phyloP scores from a whole-genome alignment of 2,329 filamentous ascomycete genomes.

The Alternaria atra region DNA sequence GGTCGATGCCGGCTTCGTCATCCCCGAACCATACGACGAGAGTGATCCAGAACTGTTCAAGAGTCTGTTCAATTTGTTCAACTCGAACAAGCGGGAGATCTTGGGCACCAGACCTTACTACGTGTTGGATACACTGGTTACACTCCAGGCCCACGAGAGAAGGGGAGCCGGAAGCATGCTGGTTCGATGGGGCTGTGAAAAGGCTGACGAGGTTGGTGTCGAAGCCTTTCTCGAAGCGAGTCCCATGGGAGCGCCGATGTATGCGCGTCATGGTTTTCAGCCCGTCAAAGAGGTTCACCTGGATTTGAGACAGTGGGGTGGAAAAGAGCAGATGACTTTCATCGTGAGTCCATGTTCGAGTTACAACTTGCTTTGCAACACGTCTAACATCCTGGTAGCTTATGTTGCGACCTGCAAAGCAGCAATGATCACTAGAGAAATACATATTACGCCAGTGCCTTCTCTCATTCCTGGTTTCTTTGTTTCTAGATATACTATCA shows the following conservation, averaged over 20 bases:
- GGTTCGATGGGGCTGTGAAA: conserved; percentile 42
- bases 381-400: conserved; percentile 2
- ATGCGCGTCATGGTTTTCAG: conserved; percentile 44
- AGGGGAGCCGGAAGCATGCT: conserved; percentile 47
- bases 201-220: conserved; percentile 43
- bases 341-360: conserved; percentile 34
- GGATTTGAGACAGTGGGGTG: conserved; percentile 43
- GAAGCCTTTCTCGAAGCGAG: conserved; percentile 47
- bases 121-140: conserved; percentile 45
- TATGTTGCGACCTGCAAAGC: conserved; percentile 11
- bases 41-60: conserved; percentile 35
- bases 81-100: conserved; percentile 34
- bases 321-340: conserved; percentile 36
- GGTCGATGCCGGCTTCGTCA: conserved; percentile 33
- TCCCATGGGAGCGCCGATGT: conserved; percentile 45
- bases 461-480: background rate
- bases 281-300: conserved; percentile 35
- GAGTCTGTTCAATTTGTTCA: conserved; percentile 32
- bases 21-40: conserved; percentile 41
- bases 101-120: conserved; percentile 37
- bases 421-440: background rate
- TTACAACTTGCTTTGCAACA: background rate
- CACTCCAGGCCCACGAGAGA: conserved; percentile 39
- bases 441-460: background rate
- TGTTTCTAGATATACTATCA: background rate